Evolutionary conservation across 805 yeast species (phyloP), one percentile per base, ranked within the genome.

Genomic region (Wickerhamiella australiensis): DNA sequence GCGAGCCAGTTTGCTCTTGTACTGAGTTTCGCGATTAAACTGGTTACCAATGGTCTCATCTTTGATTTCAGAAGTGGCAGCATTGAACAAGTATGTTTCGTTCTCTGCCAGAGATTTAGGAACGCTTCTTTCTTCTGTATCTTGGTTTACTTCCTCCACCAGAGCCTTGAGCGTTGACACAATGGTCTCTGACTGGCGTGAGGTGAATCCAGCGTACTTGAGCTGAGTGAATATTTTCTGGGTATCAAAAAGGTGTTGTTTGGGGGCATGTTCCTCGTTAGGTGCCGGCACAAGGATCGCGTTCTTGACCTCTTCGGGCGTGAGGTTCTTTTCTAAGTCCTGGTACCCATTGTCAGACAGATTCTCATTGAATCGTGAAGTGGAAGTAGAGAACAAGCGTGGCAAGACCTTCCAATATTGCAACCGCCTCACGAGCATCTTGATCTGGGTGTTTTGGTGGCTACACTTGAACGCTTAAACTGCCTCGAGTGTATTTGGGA

Each of bases 1-100:
- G 6, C 78, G 74, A 52, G 82, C 80, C 38, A 82, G 75, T 42
- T 79, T 77, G 52, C 78, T 75, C 20, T 82, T 78, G 48, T 81
- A 70, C 48, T 79, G 81, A 55, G 79, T 79, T 49, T 82, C 69
- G 53, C 85, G 84, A 11, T 71, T 68, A 54, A 82, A 87, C 55
- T 96, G 69, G 26, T 82, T 75, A 37, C 80, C 73, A 37, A 81
- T 78, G 21, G 87, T 76, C 57, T 87, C 95, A 42, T 82, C 85
- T 45, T 82, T 66, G 33, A 90, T 66, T 63, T 90, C 97, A 49
- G 88, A 81, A 53, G 85, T 85, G 0, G 96, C 95, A 27, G 96
- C 94, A 61, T 87, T 90, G 63, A 86, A 88, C 12, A 92, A 66
- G 61, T 90, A 92, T 20, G 78, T 75, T 58, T 90, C 96, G 59